Evolutionary conservation across 441 rosid genomes (phyloP).

Genomic region (Omphalea diandra): DNA sequence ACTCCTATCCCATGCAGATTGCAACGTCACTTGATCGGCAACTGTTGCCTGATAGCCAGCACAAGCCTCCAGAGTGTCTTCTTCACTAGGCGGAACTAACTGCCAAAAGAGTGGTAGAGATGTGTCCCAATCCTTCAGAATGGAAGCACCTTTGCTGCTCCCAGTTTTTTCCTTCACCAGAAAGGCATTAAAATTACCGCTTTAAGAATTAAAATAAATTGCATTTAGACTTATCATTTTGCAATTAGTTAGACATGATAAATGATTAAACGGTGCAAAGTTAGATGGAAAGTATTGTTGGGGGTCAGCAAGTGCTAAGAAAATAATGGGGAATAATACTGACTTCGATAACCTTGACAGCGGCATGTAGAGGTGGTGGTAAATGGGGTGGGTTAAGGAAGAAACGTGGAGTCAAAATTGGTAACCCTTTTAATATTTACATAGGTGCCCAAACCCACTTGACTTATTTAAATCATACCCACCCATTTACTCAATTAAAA

Average conservation of each 20-base stretch:
- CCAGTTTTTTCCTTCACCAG: constrained; percentile 85
- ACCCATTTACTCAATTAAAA: too few relatives aligned
- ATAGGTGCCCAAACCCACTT: too few relatives aligned
- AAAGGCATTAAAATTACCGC: not conserved
- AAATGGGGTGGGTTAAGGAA: too few relatives aligned
- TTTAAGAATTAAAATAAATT: not conserved
- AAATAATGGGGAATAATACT: not conserved
- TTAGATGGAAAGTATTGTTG: not conserved
- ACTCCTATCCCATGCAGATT: constrained; percentile 52
- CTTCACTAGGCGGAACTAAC: constrained; percentile 98
- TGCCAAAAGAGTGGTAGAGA: constrained; percentile 91
- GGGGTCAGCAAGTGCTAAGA: not conserved
- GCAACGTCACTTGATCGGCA: constrained; percentile 68
- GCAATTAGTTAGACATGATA: not conserved
- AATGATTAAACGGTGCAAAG: not conserved
- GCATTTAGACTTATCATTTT: not conserved
- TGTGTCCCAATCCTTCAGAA: constrained; percentile 83
- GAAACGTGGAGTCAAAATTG: too few relatives aligned
- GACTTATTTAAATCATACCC: too few relatives aligned
- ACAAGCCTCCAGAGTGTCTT: constrained; percentile 97
- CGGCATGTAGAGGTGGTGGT: too few relatives aligned
- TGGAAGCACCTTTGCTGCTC: constrained; percentile 68
- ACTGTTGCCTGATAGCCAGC: constrained; percentile 66
- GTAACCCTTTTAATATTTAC: too few relatives aligned
- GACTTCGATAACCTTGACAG: not conserved